Base-by-base conservation (phyloP, 148 eudicot species). In the Diospyros kaki region DNA sequence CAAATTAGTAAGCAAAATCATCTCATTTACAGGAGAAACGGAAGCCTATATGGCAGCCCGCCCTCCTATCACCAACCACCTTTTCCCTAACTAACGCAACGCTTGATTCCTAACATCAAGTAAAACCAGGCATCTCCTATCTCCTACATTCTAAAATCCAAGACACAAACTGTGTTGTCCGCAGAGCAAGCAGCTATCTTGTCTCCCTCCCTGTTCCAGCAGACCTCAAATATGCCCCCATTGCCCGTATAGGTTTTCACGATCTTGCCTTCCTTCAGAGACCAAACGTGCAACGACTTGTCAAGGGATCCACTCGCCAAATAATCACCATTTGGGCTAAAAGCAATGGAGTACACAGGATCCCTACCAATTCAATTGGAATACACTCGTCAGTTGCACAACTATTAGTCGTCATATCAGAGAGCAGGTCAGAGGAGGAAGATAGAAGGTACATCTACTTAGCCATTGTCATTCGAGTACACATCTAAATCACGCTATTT, bases 131-230 rank as follows among this genome's bases (percentile, higher is more conserved):
- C 48, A 58, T 44, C 43, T 71, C 9, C n/a, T 8, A 43, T 11
- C 18, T 38, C 43, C 72, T 81, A 89, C 90, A 87, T 87, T 65
- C 87, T 81, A 51, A 89, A 80, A 77, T 91, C 93, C 76, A 87
- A 66, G 53, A 90, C 91, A 71, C 89, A 87, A 0, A 94, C 86
- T 6, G 87, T 87, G 67, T 89, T 89, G 84, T 94, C 81, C 63
- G 96, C 90, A 39, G 84, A 94, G 82, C 96, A 94, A 44, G 91
- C 97, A 44, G 97, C 98, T 51, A 94, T 83, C 77, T 88, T 92
- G 73, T 90, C 86, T 41, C 97, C 97, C 64, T 94, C 93, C 77
- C 86, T 89, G 72, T 94, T 92, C 98, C 98, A 94, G 74, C 93
- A 92, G 8, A 92, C 98, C 82, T 92, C 97, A 68, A 94, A 92